Evolutionary conservation across 2,329 filamentous ascomycete species (phyloP), one percentile per base, ranked within the genome.

Genomic region (Exophiala sideris): DNA sequence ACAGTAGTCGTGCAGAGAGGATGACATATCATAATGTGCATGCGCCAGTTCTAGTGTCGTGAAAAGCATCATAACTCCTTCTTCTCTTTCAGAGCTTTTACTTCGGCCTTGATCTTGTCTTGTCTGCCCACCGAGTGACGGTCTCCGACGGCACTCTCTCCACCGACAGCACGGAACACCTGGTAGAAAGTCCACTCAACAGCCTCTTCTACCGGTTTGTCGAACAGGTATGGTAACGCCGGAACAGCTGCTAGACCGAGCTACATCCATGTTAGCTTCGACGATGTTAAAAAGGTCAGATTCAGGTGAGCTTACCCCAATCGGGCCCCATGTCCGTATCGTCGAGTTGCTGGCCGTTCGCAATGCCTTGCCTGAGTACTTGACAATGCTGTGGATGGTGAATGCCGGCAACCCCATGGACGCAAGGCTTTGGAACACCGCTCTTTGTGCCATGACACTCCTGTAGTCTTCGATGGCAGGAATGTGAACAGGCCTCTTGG

Each of bases 401-500:
- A 96, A 89, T 0, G 91, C 92, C 0, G 92, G 94, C 62, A 97
- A 72, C 1, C 89, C 94, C 94, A 99, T 99, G 66, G 85, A 89
- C 0, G 94, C 94, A 45, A 99, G 58, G 61, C 84, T 84, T 74
- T 99, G 94, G 73, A 99, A 99, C 18, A 96, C 80, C 1, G 84
- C 91, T 60, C 94, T 79, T 75, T 99, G 89, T 20, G 85, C 86
- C 88, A 96, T 95, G 5, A 99, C 89, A 11, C 89, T 86, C 40
- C 91, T 78, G 67, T 88, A 99, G 69, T 99, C 92, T 64, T 99
- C 91, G 33, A 96, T 80, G 5, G 91, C 85, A 3, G 89, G 75
- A 24, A 89, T 79, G 33, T 70, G 73, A 0, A 74, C 74, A 1
- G 78, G 74, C 10, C 47, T 42, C 36, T 38, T 24, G 5, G 41